These are phyloP conservation scores for Cystobasidiaceae sp. DNA, from an alignment of 1,284 basidiomycete species.

Conservation along the genomic window DNA sequence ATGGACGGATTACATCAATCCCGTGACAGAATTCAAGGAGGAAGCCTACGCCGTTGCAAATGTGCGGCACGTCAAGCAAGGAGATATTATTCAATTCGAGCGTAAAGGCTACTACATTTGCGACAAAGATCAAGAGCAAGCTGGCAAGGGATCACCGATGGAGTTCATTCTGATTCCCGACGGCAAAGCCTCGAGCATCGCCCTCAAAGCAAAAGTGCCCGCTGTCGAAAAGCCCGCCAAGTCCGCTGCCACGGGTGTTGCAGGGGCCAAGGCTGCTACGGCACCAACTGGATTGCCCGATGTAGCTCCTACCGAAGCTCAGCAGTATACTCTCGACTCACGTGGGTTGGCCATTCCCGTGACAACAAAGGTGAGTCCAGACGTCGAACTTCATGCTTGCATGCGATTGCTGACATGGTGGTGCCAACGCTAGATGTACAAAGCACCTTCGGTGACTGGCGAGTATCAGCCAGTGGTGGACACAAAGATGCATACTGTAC, in stretches of 20 bases:
- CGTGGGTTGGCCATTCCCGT: conserved; percentile 5
- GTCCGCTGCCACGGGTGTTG: not conserved
- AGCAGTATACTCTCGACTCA: conserved; percentile 8
- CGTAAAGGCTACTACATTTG: conserved; percentile 69
- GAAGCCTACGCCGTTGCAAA: conserved; percentile 42
- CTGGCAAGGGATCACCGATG: not conserved
- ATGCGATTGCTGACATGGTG: conserved; percentile 32
- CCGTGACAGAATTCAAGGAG: conserved; percentile 72
- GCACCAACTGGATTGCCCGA: conserved; percentile 28
- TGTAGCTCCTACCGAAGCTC: conserved; percentile 33
- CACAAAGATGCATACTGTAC: conserved; percentile 24
- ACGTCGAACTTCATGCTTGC: not conserved
- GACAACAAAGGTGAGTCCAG: conserved; percentile 2
- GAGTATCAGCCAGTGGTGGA: not conserved
- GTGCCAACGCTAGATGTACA: conserved; percentile 51
- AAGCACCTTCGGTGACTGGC: not conserved
- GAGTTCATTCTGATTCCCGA: conserved; percentile 43
- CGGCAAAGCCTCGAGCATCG: conserved; percentile 37
- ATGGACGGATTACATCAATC: conserved; percentile 79
- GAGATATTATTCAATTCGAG: conserved; percentile 78
- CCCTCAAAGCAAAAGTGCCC: conserved; percentile 33
- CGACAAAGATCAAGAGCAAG: conserved; percentile 34
- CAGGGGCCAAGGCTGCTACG: not conserved
- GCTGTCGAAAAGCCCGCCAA: conserved; percentile 11
- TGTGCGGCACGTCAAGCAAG: conserved; percentile 34